Conservation (phyloP, 306 rosid genomes). For the Vachellia pachyceras region DNA sequence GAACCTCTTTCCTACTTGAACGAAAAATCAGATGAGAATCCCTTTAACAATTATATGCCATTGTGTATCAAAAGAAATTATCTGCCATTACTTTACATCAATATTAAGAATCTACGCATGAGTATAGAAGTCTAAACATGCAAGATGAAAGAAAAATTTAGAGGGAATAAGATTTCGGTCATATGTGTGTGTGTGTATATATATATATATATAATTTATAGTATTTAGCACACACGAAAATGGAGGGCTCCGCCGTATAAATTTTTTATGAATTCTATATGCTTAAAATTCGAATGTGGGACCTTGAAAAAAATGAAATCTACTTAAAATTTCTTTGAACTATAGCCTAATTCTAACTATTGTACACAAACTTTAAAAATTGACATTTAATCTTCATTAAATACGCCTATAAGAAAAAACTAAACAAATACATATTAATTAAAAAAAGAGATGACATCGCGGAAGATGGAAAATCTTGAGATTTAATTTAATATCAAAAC, state of each 20-base stretch:
- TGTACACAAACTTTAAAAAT: neutral
- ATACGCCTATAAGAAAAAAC: neutral
- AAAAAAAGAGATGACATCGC: neutral
- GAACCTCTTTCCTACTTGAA: slow-evolving; percentile 12
- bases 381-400: neutral
- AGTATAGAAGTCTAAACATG: neutral
- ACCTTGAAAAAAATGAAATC: slow-evolving; percentile 5
- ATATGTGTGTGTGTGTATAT: too few relatives aligned
- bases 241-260: neutral
- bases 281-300: slow-evolving; percentile 15
- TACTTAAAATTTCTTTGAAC: neutral
- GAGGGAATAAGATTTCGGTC: neutral
- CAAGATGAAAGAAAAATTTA: neutral
- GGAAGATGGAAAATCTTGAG: neutral
- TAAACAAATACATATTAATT: neutral
- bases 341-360: neutral
- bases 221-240: neutral
- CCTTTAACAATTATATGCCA: neutral
- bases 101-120: slow-evolving; percentile 2
- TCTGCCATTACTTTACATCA: neutral
- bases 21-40: slow-evolving; percentile 13
- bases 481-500: neutral
- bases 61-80: too few relatives aligned
- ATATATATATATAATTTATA: too few relatives aligned
- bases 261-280: neutral